These are phyloP conservation scores for Peronospora tabacina DNA, from an alignment of 352 stramenopile species.

Conservation along the genomic window DNA sequence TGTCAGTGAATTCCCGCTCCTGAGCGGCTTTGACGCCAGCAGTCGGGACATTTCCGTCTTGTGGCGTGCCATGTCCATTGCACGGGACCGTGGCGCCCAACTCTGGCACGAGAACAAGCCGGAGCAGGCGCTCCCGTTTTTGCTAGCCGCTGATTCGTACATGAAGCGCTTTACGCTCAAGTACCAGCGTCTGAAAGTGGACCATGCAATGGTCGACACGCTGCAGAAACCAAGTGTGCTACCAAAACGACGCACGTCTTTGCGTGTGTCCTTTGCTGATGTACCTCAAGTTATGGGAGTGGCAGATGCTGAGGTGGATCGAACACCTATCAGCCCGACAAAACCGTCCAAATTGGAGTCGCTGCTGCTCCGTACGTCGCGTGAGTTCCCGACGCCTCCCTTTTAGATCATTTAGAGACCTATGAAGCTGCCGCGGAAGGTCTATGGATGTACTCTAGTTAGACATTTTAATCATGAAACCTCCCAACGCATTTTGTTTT, in stretches of 20 bases:
- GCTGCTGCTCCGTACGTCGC: constrained; percentile 70
- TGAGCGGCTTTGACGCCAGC: constrained; percentile 54
- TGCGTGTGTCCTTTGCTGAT: constrained; percentile 61
- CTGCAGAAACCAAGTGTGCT: constrained; percentile 27
- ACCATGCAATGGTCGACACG: constrained; percentile 74
- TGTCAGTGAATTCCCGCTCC: constrained; percentile 53
- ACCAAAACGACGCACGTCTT: constrained; percentile 24
- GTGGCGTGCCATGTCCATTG: constrained; percentile 79
- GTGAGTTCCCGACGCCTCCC: constrained; percentile 67
- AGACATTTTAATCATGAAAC: constrained; percentile 20
- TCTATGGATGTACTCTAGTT: constrained; percentile 28
- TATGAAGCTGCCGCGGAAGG: constrained; percentile 22
- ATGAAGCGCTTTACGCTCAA: constrained; percentile 87
- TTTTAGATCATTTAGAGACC: constrained; percentile 43
- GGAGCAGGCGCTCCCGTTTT: constrained; percentile 69
- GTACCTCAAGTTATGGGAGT: constrained; percentile 57
- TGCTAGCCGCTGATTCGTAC: constrained; percentile 78
- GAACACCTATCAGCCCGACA: constrained; percentile 61
- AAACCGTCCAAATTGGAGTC: constrained; percentile 80
- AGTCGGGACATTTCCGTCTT: constrained; percentile 67
- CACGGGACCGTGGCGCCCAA: constrained; percentile 65
- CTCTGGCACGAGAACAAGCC: constrained; percentile 84
- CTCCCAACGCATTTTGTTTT: not conserved
- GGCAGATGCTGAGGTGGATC: constrained; percentile 66
- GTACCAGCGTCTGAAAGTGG: constrained; percentile 79